Percentiles rank a stretch among this genome's conserved stretches.
These are phyloP conservation scores for Hymenoscyphus scutula DNA, from an alignment of 2,329 filamentous ascomycete genomes.

Conservation along the genomic window DNA sequence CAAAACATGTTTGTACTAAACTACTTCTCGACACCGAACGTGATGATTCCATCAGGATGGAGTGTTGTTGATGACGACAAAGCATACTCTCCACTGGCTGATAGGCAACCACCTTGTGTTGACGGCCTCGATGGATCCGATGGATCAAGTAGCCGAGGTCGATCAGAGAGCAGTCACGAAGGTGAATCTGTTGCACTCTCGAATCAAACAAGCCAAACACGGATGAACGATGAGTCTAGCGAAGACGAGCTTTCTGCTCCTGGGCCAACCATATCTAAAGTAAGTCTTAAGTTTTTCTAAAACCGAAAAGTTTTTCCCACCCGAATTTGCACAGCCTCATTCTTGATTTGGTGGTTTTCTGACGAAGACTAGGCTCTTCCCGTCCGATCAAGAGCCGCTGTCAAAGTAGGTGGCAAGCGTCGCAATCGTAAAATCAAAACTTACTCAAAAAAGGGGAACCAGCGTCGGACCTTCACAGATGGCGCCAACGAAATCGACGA, in stretches of 20 bases:
- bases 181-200: slow-evolving; percentile 34
- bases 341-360: slow-evolving; percentile 19
- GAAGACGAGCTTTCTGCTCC: slow-evolving; percentile 44
- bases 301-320: neutral
- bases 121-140: slow-evolving; percentile 29
- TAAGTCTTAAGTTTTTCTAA: slow-evolving; percentile 23
- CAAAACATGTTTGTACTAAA: slow-evolving; percentile 76
- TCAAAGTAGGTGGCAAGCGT: slow-evolving; percentile 35
- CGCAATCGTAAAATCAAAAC: slow-evolving; percentile 35
- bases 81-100: slow-evolving; percentile 49
- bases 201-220: slow-evolving; percentile 43
- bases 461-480: slow-evolving; percentile 23
- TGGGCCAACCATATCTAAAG: slow-evolving; percentile 17
- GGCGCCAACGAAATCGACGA: slow-evolving; percentile 20
- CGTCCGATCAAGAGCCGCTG: slow-evolving; percentile 30
- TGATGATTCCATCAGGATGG: slow-evolving; percentile 69
- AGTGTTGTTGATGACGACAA: slow-evolving; percentile 58
- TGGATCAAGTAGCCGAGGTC: slow-evolving; percentile 39
- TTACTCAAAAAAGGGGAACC: slow-evolving; percentile 40
- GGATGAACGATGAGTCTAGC: slow-evolving; percentile 56
- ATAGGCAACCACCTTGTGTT: slow-evolving; percentile 36
- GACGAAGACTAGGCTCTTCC: slow-evolving; percentile 35
- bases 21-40: slow-evolving; percentile 55
- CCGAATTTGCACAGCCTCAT: slow-evolving; percentile 1
- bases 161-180: slow-evolving; percentile 51